A percentile compares a stretch with the other conserved stretches of the same genome.
phyloP scores from a whole-genome alignment of 305 asterid species.

The Fraxinus dipetala region DNA sequence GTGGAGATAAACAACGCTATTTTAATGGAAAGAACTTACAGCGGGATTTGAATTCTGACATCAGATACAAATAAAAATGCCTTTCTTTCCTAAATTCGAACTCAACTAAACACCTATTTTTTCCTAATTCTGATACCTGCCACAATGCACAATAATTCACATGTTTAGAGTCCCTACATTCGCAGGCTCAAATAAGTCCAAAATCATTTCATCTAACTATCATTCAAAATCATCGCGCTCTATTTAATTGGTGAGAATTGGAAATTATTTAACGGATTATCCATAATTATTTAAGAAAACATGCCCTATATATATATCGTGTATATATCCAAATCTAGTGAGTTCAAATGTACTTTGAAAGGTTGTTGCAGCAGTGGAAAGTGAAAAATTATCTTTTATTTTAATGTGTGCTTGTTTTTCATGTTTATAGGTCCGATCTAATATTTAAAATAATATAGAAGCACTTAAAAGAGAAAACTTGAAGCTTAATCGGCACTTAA shows the following conservation, averaged over 20 bases:
- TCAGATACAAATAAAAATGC: too few relatives aligned
- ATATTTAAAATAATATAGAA: too few relatives aligned
- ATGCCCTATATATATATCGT: too few relatives aligned
- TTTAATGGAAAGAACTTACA: too few relatives aligned
- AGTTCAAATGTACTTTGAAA: neutral
- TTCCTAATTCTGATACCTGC: neutral
- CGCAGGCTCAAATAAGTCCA: neutral
- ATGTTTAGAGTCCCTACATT: neutral
- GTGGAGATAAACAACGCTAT: too few relatives aligned
- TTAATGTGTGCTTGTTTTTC: neutral
- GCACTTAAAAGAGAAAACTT: neutral
- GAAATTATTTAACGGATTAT: too few relatives aligned
- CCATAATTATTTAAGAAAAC: too few relatives aligned
- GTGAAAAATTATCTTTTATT: neutral
- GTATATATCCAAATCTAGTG: too few relatives aligned
- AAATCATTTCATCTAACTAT: too few relatives aligned
- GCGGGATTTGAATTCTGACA: too few relatives aligned
- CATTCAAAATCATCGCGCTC: neutral
- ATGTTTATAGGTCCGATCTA: neutral
- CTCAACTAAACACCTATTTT: neutral
- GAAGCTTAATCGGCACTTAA: neutral
- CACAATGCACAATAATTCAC: neutral
- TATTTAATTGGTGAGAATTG: neutral
- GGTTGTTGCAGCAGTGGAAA: neutral
- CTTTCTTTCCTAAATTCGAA: neutral